Evolutionary conservation across 208 protist genomes (phyloP), one percentile per base, ranked within the genome.

Genomic region (Acanthamoeba triangularis): DNA sequence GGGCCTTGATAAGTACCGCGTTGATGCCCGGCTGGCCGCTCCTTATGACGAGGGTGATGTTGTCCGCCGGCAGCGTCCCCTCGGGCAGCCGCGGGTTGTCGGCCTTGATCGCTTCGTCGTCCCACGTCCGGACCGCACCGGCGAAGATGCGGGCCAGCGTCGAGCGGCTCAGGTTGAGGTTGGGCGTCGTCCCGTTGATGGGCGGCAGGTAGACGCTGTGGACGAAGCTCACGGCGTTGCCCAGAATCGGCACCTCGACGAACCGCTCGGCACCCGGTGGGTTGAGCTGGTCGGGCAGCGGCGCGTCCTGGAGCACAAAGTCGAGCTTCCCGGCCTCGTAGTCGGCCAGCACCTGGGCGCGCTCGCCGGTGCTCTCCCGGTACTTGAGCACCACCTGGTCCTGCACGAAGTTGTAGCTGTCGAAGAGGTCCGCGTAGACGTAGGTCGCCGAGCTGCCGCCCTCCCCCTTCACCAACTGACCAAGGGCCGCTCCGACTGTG

Each of bases 351-450:
- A 76, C 67, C 11, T 13, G 20, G 33, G 67, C n/a, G 2, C 10
- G 67, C 11, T 61, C 20, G 33, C n/a, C 67, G 25, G 61, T 30
- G 28, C n/a, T 76, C 67, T 76, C 67, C 33, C 28, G 13, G 67
- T 76, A 76, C 30, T n/a, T 41, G 67, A 76, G 33, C 30, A 37
- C 25, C 20, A 76, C 67, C 67, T 76, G 67, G 67, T 76, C 67
- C n/a, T 76, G 67, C 33, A 37, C 67, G n/a, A 76, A 76, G 30
- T 76, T n/a, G 33, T 76, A 76, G 67, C 33, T 76, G 67, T n/a
- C 33, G 67, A 76, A 76, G 67, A 76, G 67, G 67, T 76, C 33
- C 4, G 67, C 1, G 67, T 76, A 76, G 67, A 37, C 67, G n/a
- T 76, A 76, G 67, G 67, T 76, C 67, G 67, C 67, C 33, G 67